Evolutionary conservation across 176 grass and related monocot genomes (phyloP).

Genomic region (Zea luxurians): DNA sequence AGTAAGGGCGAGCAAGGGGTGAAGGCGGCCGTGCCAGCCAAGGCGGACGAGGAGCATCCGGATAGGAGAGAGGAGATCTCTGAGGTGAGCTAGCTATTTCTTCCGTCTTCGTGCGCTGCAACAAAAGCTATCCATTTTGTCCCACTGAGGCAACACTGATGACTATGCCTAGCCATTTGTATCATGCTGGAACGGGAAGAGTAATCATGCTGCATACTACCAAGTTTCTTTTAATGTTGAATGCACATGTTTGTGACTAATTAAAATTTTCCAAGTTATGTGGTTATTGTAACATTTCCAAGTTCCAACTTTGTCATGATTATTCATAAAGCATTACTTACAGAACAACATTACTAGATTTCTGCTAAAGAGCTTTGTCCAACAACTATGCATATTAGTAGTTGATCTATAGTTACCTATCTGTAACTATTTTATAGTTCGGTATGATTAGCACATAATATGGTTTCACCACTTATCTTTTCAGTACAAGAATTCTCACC

Average conservation of each 20-base stretch:
- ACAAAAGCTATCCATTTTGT: conserved; percentile 27
- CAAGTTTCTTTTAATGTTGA: neutral
- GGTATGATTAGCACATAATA: conserved; percentile 13
- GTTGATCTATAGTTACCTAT: neutral
- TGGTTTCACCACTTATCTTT: conserved; percentile 34
- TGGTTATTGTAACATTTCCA: conserved; percentile 20
- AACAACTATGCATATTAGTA: conserved; percentile 38
- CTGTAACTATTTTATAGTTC: neutral
- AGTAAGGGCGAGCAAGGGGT: no score
- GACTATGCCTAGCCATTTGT: conserved; percentile 46
- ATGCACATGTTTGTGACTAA: conserved; percentile 8
- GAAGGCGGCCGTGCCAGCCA: no score
- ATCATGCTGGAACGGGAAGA: conserved; percentile 65
- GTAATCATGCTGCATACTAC: conserved; percentile 38
- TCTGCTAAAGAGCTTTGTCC: conserved; percentile 39
- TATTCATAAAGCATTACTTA: conserved; percentile 58
- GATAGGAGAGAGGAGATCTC: no score
- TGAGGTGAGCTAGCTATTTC: no score
- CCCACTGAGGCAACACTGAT: conserved; percentile 42
- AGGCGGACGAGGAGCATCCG: no score
- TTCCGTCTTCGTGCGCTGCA: conserved; percentile 31
- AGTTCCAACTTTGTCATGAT: conserved; percentile 47
- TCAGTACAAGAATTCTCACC: conserved; percentile 46
- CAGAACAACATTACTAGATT: conserved; percentile 50
- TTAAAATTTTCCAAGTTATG: neutral